Conservation (phyloP, 148 eudicot species). For the Nepenthes mirabilis region DNA sequence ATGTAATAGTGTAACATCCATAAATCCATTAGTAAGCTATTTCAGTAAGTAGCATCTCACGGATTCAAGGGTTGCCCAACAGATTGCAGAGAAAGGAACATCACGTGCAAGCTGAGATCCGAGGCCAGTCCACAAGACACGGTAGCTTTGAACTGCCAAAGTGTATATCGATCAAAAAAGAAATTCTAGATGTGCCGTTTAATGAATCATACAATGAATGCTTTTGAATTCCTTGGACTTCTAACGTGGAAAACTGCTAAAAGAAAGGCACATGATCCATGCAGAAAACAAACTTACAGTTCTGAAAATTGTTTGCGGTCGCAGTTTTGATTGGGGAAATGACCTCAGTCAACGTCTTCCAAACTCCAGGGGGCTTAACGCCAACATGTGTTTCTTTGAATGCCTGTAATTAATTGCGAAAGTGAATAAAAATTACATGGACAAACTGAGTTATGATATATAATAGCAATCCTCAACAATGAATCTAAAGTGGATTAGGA, state of each 20-base stretch:
- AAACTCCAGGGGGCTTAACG: conserved; percentile 70
- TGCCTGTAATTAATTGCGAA: conserved; percentile 34
- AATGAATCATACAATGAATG: no score
- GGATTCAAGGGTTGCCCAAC: conserved; percentile 90
- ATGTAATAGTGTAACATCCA: background rate
- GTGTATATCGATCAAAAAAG: background rate
- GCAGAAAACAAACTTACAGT: conserved; percentile 31
- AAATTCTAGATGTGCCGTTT: background rate
- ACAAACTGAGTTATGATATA: background rate
- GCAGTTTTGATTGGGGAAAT: conserved; percentile 27
- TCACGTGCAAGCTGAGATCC: conserved; percentile 94
- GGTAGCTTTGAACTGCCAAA: conserved; percentile 48
- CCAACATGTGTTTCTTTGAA: conserved; percentile 40
- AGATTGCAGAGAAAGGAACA: conserved; percentile 89
- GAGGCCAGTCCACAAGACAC: conserved; percentile 83
- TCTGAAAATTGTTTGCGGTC: conserved; percentile 30
- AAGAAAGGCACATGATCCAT: background rate
- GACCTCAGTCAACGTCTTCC: conserved; percentile 60
- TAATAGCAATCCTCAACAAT: background rate
- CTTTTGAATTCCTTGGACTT: no score
- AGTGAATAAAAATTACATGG: background rate
- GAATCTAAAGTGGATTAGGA: no score
- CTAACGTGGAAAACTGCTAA: background rate
- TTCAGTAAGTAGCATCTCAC: conserved; percentile 27
- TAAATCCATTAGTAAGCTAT: background rate